Base-by-base conservation (phyloP, 768 basidiomycete genomes). In the Leccinum incarnatum region DNA sequence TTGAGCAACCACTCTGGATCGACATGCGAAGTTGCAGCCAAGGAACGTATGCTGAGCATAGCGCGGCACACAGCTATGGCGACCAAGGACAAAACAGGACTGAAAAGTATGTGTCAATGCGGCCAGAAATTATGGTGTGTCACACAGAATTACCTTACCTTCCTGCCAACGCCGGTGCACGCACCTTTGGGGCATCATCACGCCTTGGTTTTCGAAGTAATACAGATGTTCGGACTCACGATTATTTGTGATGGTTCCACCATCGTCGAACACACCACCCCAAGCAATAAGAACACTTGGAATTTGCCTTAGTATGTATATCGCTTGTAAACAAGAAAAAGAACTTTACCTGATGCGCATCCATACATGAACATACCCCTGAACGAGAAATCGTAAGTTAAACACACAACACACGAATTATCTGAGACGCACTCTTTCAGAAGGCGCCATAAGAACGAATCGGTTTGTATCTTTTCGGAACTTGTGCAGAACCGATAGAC, bases 1-100 rank as follows among this genome's bases (percentile, higher is more conserved):
- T 73, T 80, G 29, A 81, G 70, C 10, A 80, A 67, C 77, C 76
- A 79, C 10, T 74, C 73, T 17, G 76, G 73, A 51, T 78, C 73
- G 12, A 79, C 75, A 34, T 77, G 75, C 10, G 77, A 67, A 32
- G 71, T 63, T 9, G 72, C 70, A 21, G 79, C 76, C n/a, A 80
- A 68, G 4, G 78, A 79, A 46, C 73, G 73, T 59, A 78, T 74
- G 61, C 71, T 76, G 46, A 78, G 68, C 73, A 78, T 74, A 12
- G 72, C 67, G 14, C 75, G 70, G 23, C 74, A 74, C 32, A 75
- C 70, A 30, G 74, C 67, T 29, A 78, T 57, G 12, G 48, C 56
- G 19, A 56, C 29, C 12, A 57, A 17, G 4, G 59, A 49, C 32
- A 63, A 30, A 27, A 57, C 36, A 5, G 55, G 59, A 53, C 58